Evolutionary conservation across 352 stramenopile genomes (phyloP), one percentile per base, ranked within the genome.

Genomic region (Vaucheria bursata): DNA sequence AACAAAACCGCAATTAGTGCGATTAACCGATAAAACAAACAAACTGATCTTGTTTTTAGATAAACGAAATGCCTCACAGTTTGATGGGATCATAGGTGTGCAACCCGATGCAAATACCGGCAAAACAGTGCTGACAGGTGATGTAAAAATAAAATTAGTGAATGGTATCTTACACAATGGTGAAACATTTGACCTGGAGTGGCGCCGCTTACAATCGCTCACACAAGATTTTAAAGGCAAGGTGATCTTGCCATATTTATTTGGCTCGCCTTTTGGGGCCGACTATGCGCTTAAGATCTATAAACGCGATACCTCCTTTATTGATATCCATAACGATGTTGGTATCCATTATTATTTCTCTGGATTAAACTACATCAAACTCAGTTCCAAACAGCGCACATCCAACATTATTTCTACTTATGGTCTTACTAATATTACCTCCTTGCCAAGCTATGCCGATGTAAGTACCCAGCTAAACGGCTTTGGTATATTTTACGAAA

Each of bases 61-160:
- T 59, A 59, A 59, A 59, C 18, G 25, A 59, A 59, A 59, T 25
- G 45, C 45, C 18, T 59, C 45, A 25, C 45, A 59, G 25, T 59
- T 59, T 59, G 45, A 59, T 59, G 45, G 45, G 45, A 59, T 59
- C 45, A 59, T 59, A 18, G 45, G 45, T 59, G 18, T 59, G 18
- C 25, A 18, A 59, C 45, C 45, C 12, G 45, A 59, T 59, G 45
- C 45, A 18, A 59, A 18, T 59, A 59, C 45, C 18, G 25, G 25
- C 18, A 59, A 59, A 59, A 59, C 45, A 25, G 45, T 59, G 25
- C 18, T 59, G 25, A 59, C 45, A 18, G 45, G 45, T 25, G 45
- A 59, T 59, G 45, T 59, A 59, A 59, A 59, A 59, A 18, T 59
- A 59, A 59, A 59, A 59, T 18, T 59, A 59, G 45, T 59, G 25